Evolutionary conservation across 2,329 filamentous ascomycete genomes (phyloP), one percentile per base, ranked within the genome.

Genomic region (Pseudonectria foliicola): DNA sequence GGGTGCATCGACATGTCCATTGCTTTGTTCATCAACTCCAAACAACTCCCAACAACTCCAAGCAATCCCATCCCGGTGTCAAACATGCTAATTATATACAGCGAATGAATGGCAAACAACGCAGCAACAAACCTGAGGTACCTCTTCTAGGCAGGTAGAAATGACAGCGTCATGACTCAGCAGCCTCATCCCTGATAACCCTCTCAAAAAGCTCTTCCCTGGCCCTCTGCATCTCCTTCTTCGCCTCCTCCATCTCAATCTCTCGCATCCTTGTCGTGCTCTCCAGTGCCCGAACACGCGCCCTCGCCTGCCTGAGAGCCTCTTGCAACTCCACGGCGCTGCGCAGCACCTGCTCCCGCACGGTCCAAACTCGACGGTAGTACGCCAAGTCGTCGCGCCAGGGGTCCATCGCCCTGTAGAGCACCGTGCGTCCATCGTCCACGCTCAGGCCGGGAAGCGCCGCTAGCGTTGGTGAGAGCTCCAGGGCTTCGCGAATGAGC

Each of bases 301-400:
- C 40, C 13, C 57, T 55, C 3, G 61, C 60, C 15, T 49, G 51
- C 4, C 51, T 31, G 3, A 62, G 31, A 34, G 67, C 56, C 10
- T 44, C 38, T 6, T 49, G 39, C 13, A 70, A 33, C 4, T 48
- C 56, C 0, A 51, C 39, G 13, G 53, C 45, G 27, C 63, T 62
- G 29, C 56, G 48, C 7, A 60, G 44, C 3, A 64, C 55, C 39
- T 67, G 58, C 16, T 34, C 35, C 27, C 59, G 55, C 3, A 62
- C 67, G 12, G 58, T 49, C 45, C 70, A 66, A 39, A 77, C 69
- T 51, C 71, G 63, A 10, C 70, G 60, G 40, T 70, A 69, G 50
- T 74, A 72, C 3, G 61, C 60, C 57, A 69, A 64, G 38, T 75
- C 70, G 7, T 58, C 59, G 51, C 74, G 61, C 11, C 72, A 57